Evolutionary conservation across 2,329 filamentous ascomycete genomes (phyloP).

Genomic region (Sclerotinia glacialis): DNA sequence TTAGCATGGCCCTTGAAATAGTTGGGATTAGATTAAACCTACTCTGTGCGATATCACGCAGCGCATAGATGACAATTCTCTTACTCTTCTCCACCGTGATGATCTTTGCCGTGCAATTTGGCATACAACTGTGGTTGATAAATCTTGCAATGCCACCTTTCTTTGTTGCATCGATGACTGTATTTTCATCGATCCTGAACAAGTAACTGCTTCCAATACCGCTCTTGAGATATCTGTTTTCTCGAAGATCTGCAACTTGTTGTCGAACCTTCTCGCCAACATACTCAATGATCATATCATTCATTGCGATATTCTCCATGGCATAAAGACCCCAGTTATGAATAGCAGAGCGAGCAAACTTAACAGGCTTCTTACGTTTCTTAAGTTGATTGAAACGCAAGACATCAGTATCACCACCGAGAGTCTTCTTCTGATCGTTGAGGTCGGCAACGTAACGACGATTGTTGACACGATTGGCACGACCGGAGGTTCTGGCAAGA

Average conservation of each 20-base stretch:
- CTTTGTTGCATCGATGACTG: constrained; percentile 96
- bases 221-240: constrained; percentile 88
- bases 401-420: constrained; percentile 81
- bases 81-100: constrained; percentile 98
- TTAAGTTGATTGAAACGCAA: constrained; percentile 98
- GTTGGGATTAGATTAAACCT: constrained; percentile 46
- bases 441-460: constrained; percentile 91
- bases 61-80: constrained; percentile 96
- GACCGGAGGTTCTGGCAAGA: constrained; percentile 82
- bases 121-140: constrained; percentile 98
- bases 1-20: constrained; percentile 26
- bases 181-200: constrained; percentile 97
- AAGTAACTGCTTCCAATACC: constrained; percentile 97
- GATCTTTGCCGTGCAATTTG: constrained; percentile 98
- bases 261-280: constrained; percentile 97
- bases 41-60: constrained; percentile 94
- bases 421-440: constrained; percentile 87
- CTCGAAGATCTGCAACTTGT: constrained; percentile 93
- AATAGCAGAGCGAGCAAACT: constrained; percentile 95
- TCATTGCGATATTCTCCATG: constrained; percentile 93
- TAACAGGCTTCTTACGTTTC: constrained; percentile 98
- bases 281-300: constrained; percentile 99
- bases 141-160: constrained; percentile 97
- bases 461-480: constrained; percentile 93
- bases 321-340: constrained; percentile 99